Percentiles rank a stretch among this genome's conserved stretches.
phyloP scores from a whole-genome alignment of 148 eudicot genomes.

The Silene latifolia region DNA sequence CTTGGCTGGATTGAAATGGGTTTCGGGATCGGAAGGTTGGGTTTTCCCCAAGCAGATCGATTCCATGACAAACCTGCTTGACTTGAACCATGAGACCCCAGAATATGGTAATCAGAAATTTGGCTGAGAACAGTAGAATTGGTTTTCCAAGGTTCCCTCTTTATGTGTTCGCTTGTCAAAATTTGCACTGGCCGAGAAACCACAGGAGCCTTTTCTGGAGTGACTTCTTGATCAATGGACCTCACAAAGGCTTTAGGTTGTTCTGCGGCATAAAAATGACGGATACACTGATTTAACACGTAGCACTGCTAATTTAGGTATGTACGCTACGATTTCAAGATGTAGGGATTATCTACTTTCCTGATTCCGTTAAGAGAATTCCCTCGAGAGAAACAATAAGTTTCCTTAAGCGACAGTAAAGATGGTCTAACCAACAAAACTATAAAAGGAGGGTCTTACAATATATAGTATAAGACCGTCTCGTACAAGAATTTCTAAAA shows the following conservation, averaged over 20 bases:
- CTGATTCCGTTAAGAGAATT: too few relatives aligned
- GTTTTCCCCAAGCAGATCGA: conserved; percentile 42
- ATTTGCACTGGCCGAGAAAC: conserved; percentile 31
- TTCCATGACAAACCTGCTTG: conserved; percentile 42
- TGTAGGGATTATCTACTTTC: too few relatives aligned
- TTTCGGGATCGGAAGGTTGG: conserved; percentile 36
- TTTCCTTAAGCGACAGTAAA: too few relatives aligned
- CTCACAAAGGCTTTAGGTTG: conserved; percentile 30
- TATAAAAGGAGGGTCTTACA: too few relatives aligned
- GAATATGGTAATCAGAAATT: conserved; percentile 15
- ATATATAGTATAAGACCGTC: too few relatives aligned
- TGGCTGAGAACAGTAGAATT: too few relatives aligned
- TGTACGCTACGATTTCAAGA: not conserved
- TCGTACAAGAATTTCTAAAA: too few relatives aligned
- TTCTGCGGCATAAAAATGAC: conserved; percentile 37
- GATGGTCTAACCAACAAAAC: too few relatives aligned
- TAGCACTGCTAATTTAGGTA: not conserved
- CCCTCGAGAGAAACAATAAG: too few relatives aligned
- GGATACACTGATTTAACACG: conserved; percentile 13
- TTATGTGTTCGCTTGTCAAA: conserved; percentile 25
- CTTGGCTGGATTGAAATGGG: conserved; percentile 33
- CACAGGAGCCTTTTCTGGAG: conserved; percentile 33
- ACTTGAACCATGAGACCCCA: conserved; percentile 36
- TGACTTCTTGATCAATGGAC: conserved; percentile 34
- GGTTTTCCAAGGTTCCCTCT: not conserved